Evolutionary conservation across 805 yeast species (phyloP).

Genomic region (Sungouiozyma intestinalis): DNA sequence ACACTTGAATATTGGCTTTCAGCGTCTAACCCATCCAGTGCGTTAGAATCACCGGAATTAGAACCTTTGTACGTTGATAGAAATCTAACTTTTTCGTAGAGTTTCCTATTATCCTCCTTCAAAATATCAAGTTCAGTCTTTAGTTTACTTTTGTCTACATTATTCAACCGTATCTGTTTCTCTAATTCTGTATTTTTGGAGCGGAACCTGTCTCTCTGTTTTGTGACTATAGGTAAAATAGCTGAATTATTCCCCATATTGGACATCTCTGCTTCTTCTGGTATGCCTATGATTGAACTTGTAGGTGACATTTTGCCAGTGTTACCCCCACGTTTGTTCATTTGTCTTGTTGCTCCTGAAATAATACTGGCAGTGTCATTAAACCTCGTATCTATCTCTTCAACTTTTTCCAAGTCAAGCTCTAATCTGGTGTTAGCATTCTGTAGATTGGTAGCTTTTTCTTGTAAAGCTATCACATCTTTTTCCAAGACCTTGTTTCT

Average conservation of each 20-base stretch:
- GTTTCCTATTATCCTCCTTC: slow-evolving; percentile 63
- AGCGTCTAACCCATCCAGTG: slow-evolving; percentile 30
- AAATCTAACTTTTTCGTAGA: slow-evolving; percentile 70
- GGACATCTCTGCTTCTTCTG: slow-evolving; percentile 27
- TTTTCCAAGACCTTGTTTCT: slow-evolving; percentile 34
- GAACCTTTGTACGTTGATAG: slow-evolving; percentile 39
- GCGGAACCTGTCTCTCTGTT: slow-evolving; percentile 90
- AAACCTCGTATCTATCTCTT: slow-evolving; percentile 32
- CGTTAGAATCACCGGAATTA: slow-evolving; percentile 21
- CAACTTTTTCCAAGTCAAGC: slow-evolving; percentile 54
- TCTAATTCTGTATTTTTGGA: slow-evolving; percentile 76
- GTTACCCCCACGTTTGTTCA: slow-evolving; percentile 23
- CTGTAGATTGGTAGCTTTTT: slow-evolving; percentile 35
- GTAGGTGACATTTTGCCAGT: slow-evolving; percentile 39
- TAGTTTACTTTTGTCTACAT: slow-evolving; percentile 44
- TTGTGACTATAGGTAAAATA: slow-evolving; percentile 77
- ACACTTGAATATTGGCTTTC: slow-evolving; percentile 52
- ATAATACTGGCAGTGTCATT: slow-evolving; percentile 53
- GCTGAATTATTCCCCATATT: slow-evolving; percentile 31
- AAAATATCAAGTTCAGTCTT: slow-evolving; percentile 53
- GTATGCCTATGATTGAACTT: slow-evolving; percentile 39
- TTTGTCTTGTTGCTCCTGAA: slow-evolving; percentile 42
- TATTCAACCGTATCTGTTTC: slow-evolving; percentile 58
- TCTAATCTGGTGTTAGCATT: slow-evolving; percentile 55
- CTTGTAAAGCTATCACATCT: slow-evolving; percentile 26